Evolutionary conservation across 2,329 filamentous ascomycete genomes (phyloP).

Genomic region (Cryoendolithus antarcticus): DNA sequence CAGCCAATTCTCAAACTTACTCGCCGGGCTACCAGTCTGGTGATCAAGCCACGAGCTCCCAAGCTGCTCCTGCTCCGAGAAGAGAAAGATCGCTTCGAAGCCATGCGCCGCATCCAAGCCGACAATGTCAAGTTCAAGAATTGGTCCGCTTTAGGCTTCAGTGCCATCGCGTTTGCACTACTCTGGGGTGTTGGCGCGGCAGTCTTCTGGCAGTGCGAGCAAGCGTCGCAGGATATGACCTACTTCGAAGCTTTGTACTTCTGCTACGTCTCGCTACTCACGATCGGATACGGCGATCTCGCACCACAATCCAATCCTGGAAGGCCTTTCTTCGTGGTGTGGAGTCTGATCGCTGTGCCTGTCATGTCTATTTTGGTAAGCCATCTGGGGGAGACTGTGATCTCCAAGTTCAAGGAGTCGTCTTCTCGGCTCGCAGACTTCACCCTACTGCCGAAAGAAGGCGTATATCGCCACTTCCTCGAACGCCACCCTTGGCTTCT

Average conservation of each 20-base stretch:
- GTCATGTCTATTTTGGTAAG: slow-evolving; percentile 80
- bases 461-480: slow-evolving; percentile 41
- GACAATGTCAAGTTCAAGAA: slow-evolving; percentile 52
- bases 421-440: slow-evolving; percentile 51
- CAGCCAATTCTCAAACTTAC: slow-evolving; percentile 8
- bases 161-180: slow-evolving; percentile 53
- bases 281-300: slow-evolving; percentile 77
- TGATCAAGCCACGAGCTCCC: slow-evolving; percentile 19
- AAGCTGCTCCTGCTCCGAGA: slow-evolving; percentile 45
- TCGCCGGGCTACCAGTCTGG: slow-evolving; percentile 4
- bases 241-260: slow-evolving; percentile 84
- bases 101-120: slow-evolving; percentile 63
- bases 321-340: slow-evolving; percentile 83
- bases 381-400: slow-evolving; percentile 73
- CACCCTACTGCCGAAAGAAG: slow-evolving; percentile 52
- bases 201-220: slow-evolving; percentile 56
- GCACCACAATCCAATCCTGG: slow-evolving; percentile 66
- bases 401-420: slow-evolving; percentile 51
- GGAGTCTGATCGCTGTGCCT: slow-evolving; percentile 74
- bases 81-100: slow-evolving; percentile 29
- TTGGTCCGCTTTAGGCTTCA: slow-evolving; percentile 62
- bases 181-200: slow-evolving; percentile 73
- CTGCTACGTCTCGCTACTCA: slow-evolving; percentile 68
- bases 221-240: slow-evolving; percentile 41
- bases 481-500: slow-evolving; percentile 34